phyloP scores from a whole-genome alignment of 345 rosid species.

The Geranium brycei region DNA sequence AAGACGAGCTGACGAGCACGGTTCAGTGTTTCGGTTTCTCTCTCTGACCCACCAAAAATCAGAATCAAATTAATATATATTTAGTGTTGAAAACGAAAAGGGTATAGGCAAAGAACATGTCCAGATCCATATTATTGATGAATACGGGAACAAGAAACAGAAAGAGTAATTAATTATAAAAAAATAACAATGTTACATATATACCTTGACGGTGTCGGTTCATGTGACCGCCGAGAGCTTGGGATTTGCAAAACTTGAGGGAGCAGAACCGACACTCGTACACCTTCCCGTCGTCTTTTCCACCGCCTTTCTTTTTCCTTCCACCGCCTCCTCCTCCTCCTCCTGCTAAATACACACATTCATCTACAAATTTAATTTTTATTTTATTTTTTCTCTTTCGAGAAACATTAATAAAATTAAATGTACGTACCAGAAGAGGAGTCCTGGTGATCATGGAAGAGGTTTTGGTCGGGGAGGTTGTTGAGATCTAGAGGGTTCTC shows the following conservation, averaged over 20 bases:
- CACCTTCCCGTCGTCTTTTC: conserved; percentile 83
- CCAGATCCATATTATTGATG: too few species aligned
- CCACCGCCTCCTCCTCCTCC: conserved; percentile 21
- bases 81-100: background rate
- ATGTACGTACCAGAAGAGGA: conserved; percentile 44
- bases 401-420: too few species aligned
- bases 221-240: conserved; percentile 99
- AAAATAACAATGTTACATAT: background rate
- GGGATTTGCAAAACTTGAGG: conserved; percentile 99
- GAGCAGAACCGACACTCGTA: conserved; percentile 99
- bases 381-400: too few species aligned
- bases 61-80: background rate
- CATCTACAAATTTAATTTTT: too few species aligned
- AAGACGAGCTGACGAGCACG: conserved; percentile 95
- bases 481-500: conserved; percentile 86
- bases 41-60: conserved; percentile 40
- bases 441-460: conserved; percentile 31
- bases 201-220: conserved; percentile 99
- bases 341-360: too few species aligned
- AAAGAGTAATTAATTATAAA: too few species aligned
- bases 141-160: background rate
- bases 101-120: background rate
- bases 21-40: conserved; percentile 97
- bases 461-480: conserved; percentile 72
- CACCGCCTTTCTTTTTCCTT: conserved; percentile 55